Evolutionary conservation across 129 eudicot species (phyloP).

Genomic region (Erigeron canadensis): DNA sequence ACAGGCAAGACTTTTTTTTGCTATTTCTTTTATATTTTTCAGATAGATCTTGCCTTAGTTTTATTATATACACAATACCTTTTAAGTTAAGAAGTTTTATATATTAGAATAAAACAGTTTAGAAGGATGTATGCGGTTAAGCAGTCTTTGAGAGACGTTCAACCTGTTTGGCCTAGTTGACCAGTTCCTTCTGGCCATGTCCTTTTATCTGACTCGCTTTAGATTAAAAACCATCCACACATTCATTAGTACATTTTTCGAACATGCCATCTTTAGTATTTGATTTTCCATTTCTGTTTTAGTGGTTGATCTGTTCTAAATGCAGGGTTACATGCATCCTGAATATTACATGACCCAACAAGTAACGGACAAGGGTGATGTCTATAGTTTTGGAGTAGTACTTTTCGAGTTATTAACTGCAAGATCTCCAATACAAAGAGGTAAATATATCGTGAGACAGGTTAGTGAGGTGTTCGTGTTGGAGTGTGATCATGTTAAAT

Average conservation of each 20-base stretch:
- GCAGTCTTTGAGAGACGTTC: background rate
- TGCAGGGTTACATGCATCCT: conserved; percentile 96
- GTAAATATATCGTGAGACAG: conserved; percentile 60
- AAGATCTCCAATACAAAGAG: conserved; percentile 63
- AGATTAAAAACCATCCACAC: background rate
- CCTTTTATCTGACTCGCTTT: background rate
- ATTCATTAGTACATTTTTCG: background rate
- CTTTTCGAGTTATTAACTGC: conserved; percentile 66
- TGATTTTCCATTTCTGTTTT: background rate
- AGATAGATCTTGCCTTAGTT: background rate
- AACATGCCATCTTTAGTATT: too few species aligned
- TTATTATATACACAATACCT: background rate
- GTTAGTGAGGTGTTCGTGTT: conserved; percentile 49
- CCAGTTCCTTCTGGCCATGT: background rate
- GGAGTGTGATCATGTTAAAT: too few species aligned
- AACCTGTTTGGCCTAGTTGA: background rate
- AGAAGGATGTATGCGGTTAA: background rate
- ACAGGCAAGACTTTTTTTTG: background rate
- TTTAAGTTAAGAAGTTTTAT: background rate
- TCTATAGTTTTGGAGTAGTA: conserved; percentile 86
- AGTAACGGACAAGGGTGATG: conserved; percentile 84
- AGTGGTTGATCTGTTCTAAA: background rate
- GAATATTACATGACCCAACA: conserved; percentile 79
- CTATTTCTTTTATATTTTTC: too few species aligned
- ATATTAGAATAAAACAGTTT: background rate